Conservation (phyloP, 2,329 filamentous ascomycete species). For the Aschersonia sp. region DNA sequence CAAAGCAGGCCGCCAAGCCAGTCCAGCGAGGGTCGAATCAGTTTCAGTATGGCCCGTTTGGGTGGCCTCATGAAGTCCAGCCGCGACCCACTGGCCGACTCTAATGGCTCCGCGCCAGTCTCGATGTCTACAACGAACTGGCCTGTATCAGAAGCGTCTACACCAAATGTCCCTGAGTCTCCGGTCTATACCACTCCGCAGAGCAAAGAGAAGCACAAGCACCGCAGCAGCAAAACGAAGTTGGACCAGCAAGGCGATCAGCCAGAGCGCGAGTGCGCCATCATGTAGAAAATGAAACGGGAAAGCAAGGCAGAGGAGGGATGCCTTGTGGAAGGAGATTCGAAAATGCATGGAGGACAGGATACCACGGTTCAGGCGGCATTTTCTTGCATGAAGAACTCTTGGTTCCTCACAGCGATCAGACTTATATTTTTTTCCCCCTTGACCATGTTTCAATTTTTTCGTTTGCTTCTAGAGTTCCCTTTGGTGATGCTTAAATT, state of each 20-base stretch:
- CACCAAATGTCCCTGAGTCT: constrained; percentile 7
- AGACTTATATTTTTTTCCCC: too few relatives aligned
- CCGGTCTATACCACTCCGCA: constrained; percentile 7
- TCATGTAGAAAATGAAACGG: constrained; percentile 22
- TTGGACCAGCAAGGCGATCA: constrained; percentile 17
- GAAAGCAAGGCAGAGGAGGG: neutral
- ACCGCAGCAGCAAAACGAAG: constrained; percentile 17
- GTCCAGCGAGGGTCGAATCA: constrained; percentile 42
- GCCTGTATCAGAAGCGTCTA: constrained; percentile 10
- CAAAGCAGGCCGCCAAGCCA: constrained; percentile 44
- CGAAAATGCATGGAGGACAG: too few relatives aligned
- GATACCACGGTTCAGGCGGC: too few relatives aligned
- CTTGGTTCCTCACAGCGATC: too few relatives aligned
- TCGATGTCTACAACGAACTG: constrained; percentile 13
- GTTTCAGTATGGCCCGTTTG: constrained; percentile 41
- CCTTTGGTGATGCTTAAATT: too few relatives aligned
- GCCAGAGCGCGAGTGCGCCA: constrained; percentile 31
- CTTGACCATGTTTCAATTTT: too few relatives aligned
- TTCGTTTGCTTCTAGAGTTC: too few relatives aligned
- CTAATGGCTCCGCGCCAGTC: constrained; percentile 6
- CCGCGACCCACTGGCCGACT: constrained; percentile 26
- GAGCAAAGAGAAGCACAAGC: constrained; percentile 15
- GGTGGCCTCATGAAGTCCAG: constrained; percentile 35
- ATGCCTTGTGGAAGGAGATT: neutral
- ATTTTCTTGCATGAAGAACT: too few relatives aligned